A percentile compares a stretch with the other conserved stretches of the same genome.
These are phyloP conservation scores for Wickerhamiella australiensis DNA, from an alignment of 805 yeast genomes.

Conservation along the genomic window DNA sequence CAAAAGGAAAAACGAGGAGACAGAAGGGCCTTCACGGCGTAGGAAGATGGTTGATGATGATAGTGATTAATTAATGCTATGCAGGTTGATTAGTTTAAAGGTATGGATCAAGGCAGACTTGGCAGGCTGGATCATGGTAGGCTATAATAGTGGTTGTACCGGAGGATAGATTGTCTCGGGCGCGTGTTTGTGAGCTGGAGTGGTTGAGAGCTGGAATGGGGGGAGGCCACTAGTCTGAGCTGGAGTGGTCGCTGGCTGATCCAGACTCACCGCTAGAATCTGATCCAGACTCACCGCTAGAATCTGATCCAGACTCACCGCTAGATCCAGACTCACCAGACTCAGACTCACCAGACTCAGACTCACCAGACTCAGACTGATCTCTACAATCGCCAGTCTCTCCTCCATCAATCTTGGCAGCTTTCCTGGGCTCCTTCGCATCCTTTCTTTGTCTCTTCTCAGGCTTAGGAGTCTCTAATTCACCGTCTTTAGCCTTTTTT, in stretches of 20 bases:
- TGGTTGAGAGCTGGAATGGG: background rate
- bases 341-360: background rate
- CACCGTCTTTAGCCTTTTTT: slow-evolving; percentile 39
- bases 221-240: no score
- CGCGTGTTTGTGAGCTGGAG: no score
- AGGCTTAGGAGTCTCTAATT: slow-evolving; percentile 32
- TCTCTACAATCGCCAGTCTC: background rate
- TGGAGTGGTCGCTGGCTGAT: background rate
- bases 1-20: slow-evolving; percentile 13
- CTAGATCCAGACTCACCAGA: background rate
- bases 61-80: slow-evolving; percentile 6
- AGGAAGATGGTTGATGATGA: slow-evolving; percentile 20
- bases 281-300: background rate
- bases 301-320: background rate
- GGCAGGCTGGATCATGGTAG: no score
- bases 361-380: background rate
- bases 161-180: no score
- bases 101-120: no score
- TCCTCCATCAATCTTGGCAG: no score
- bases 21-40: slow-evolving; percentile 12
- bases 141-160: no score
- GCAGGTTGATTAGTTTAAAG: background rate
- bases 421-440: background rate
- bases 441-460: background rate
- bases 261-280: background rate